Evolutionary conservation across 805 yeast species (phyloP), one percentile per base, ranked within the genome.

Genomic region (Wickerhamomyces chambardii): DNA sequence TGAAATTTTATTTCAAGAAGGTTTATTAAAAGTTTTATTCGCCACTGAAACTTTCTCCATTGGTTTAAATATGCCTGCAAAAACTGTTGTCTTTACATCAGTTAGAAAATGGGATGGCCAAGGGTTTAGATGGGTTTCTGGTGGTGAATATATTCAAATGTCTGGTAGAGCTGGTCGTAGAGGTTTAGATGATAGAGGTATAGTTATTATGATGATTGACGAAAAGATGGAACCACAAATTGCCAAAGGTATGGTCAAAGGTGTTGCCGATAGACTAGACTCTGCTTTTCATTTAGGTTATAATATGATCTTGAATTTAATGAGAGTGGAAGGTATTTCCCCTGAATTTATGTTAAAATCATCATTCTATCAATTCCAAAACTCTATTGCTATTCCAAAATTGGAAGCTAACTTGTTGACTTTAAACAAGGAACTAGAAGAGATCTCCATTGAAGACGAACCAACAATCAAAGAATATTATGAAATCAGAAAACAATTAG

Each of bases 161-260:
- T 85, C 96, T 31, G 99, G 99, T 46, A 79, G 99, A 61, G 99
- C 99, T 17, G 99, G 99, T 49, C 89, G 98, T 70, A 84, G 98
- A 72, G 99, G 99, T 54, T 73, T 92, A 48, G 99, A 92, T 70
- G 98, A 92, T 58, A 82, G 98, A 58, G 99, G 99, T 64, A 87
- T 92, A 59, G 99, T 92, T 33, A 92, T 92, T 46, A 84, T 92
- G 92, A 92, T 92, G 99, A 87, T 92, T 57, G 97, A 92, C 56
- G 97, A 92, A 56, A 92, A 92, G 53, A 92, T 92, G 99, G 98
- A 92, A 58, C 98, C 99, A 4, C 94, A 89, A 50, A 96, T 92
- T 30, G 98, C 98, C 16, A 92, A 92, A 56, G 97, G 97, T 2
- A 92, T 92, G 99, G 98, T 92, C 17, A 90, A 90, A 58, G 99